Evolutionary conservation across 345 rosid genomes (phyloP), one percentile per base, ranked within the genome.

Genomic region (Heritiera fomes): DNA sequence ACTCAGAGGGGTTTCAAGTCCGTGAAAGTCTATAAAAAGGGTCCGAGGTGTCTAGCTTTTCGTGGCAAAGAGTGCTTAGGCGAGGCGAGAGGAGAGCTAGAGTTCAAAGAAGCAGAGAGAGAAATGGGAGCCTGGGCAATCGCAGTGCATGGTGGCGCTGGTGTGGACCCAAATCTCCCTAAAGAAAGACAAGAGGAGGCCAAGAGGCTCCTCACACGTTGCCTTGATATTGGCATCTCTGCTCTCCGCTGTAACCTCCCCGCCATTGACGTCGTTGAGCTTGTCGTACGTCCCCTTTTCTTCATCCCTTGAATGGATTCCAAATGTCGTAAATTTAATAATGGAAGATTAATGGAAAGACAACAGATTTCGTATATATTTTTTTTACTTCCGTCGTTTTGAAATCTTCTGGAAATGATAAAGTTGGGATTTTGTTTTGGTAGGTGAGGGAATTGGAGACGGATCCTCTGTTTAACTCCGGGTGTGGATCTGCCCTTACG

Each of bases 131-230:
- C 86, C 8, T 93, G 99, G 98, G 99, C 99, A 55, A 95, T 95
- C 23, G 99, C 98, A 18, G 92, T 95, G 87, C 99, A 95, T 72
- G 99, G 99, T 17, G 99, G 99, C 86, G 98, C 99, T 34, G 99
- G 98, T 30, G 88, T 95, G 23, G 99, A 95, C 86, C 98, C 99
- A 0, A 92, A 91, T 82, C 97, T 95, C 83, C 98, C 98, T 6
- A 78, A 56, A 0, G 88, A 91, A 70, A 84, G 97, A 47, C 99
- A 93, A 66, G 97, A 95, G 77, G 85, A 89, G 67, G 99, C 99
- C 53, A 95, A 92, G 82, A 78, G 82, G 80, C 97, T 95, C 86
- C 89, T 95, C 76, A 81, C 90, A 75, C 98, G 91, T 61, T 93
- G 99, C 89, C 98, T 95, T 40, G 83, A 92, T 76, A 83, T 95